These are phyloP conservation scores for Aleurites moluccanus DNA, from an alignment of 441 rosid genomes.

Conservation along the genomic window DNA sequence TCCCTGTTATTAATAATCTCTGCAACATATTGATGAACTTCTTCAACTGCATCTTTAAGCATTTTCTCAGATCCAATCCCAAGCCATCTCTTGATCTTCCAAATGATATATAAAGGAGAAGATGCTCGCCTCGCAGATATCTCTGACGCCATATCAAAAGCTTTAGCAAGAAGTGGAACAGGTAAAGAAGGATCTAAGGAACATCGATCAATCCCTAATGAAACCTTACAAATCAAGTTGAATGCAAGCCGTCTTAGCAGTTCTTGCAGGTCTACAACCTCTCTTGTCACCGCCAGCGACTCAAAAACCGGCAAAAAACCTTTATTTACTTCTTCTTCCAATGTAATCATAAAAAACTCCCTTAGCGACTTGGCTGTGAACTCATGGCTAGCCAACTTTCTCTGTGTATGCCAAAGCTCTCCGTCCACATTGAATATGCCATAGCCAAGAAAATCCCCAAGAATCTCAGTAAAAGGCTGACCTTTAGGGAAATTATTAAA, in stretches of 20 bases:
- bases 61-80: slow-evolving; percentile 62
- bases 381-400: slow-evolving; percentile 33
- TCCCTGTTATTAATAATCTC: slow-evolving; percentile 44
- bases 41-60: slow-evolving; percentile 54
- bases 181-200: slow-evolving; percentile 26
- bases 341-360: slow-evolving; percentile 18
- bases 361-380: slow-evolving; percentile 24
- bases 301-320: slow-evolving; percentile 36
- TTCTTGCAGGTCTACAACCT: slow-evolving; percentile 34
- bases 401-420: slow-evolving; percentile 39
- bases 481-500: slow-evolving; percentile 47
- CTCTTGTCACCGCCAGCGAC: slow-evolving; percentile 13
- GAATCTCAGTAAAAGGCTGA: slow-evolving; percentile 37
- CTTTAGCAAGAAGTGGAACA: slow-evolving; percentile 36
- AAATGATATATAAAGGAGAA: slow-evolving; percentile 54
- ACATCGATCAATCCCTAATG: slow-evolving; percentile 25
- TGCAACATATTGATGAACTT: slow-evolving; percentile 44
- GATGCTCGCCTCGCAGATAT: slow-evolving; percentile 65
- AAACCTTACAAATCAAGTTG: slow-evolving; percentile 28
- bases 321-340: slow-evolving; percentile 26
- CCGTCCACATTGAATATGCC: slow-evolving; percentile 44
- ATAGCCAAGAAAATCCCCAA: slow-evolving; percentile 64
- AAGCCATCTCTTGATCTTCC: slow-evolving; percentile 69
- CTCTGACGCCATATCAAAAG: slow-evolving; percentile 64
- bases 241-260: slow-evolving; percentile 31